Evolutionary conservation across 2,329 filamentous ascomycete species (phyloP).

Genomic region (Phaeophleospora eucalypticola): DNA sequence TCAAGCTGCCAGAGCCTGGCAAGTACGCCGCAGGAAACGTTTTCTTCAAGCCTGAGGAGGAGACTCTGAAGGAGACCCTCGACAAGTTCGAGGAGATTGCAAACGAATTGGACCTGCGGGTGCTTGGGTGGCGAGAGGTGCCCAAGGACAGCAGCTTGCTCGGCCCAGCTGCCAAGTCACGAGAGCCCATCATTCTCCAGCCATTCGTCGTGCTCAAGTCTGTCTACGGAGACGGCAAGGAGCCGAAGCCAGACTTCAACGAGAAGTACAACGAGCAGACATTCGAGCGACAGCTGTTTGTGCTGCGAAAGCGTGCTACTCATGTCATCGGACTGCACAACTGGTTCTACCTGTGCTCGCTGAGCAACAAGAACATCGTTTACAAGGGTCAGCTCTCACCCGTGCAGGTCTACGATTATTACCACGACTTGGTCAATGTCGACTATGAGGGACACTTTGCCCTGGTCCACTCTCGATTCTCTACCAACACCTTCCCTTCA

Average conservation of each 20-base stretch:
- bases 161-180: slow-evolving; percentile 85
- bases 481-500: slow-evolving; percentile 95
- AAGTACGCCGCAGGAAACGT: slow-evolving; percentile 97
- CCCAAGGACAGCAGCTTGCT: slow-evolving; percentile 90
- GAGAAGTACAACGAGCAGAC: slow-evolving; percentile 76
- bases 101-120: slow-evolving; percentile 78
- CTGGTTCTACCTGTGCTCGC: slow-evolving; percentile 97
- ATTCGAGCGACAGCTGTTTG: slow-evolving; percentile 91
- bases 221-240: slow-evolving; percentile 76
- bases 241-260: slow-evolving; percentile 72
- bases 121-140: slow-evolving; percentile 94
- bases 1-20: slow-evolving; percentile 79
- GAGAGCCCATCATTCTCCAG: slow-evolving; percentile 92
- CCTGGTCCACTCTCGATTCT: slow-evolving; percentile 94
- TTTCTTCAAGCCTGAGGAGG: slow-evolving; percentile 96
- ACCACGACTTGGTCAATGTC: slow-evolving; percentile 92
- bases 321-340: slow-evolving; percentile 94
- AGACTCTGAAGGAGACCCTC: slow-evolving; percentile 85
- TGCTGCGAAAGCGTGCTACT: slow-evolving; percentile 90
- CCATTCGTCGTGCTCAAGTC: slow-evolving; percentile 87
- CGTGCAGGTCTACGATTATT: slow-evolving; percentile 95
- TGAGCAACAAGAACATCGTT: slow-evolving; percentile 97
- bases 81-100: slow-evolving; percentile 91
- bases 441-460: slow-evolving; percentile 98
- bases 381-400: slow-evolving; percentile 97